Percentiles rank a stretch among this genome's conserved stretches.
Conservation (phyloP, 176 grass and related monocot genomes). For the Chloris gayana region DNA sequence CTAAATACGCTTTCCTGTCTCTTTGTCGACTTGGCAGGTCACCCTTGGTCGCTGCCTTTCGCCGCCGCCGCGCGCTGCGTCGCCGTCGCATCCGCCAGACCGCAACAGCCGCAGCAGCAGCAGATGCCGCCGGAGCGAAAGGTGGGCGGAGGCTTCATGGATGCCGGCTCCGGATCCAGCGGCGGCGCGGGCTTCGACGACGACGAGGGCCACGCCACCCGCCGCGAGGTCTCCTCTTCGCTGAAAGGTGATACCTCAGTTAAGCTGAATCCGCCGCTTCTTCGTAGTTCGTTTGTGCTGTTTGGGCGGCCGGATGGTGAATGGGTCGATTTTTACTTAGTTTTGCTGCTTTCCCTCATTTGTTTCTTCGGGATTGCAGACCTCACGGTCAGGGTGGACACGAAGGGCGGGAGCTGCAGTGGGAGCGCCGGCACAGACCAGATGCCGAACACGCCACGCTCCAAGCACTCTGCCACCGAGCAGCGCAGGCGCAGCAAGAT, state of each 20-base stretch:
- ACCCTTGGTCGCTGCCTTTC: constrained; percentile 68
- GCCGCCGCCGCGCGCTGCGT: constrained; percentile 55
- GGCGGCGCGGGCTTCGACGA: constrained; percentile 68
- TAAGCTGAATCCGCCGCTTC: neutral
- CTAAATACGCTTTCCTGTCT: constrained; percentile 38
- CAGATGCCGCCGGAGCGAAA: constrained; percentile 47
- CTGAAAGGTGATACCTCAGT: constrained; percentile 61
- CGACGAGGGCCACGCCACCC: constrained; percentile 54
- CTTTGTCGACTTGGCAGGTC: constrained; percentile 45
- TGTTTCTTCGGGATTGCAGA: constrained; percentile 31
- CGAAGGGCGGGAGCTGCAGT: constrained; percentile 66
- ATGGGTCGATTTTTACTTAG: neutral
- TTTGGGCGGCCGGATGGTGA: neutral
- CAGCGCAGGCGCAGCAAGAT: constrained; percentile 95
- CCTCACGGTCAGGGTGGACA: constrained; percentile 59
- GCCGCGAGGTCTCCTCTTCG: constrained; percentile 79
- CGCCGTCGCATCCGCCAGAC: constrained; percentile 45
- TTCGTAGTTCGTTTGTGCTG: neutral
- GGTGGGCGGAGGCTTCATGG: constrained; percentile 56
- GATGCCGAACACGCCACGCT: constrained; percentile 79
- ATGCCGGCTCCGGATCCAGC: constrained; percentile 73
- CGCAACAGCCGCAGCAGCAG: constrained; percentile 34
- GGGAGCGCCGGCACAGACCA: constrained; percentile 76
- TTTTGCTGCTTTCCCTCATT: neutral
- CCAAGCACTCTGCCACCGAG: constrained; percentile 95